phyloP scores from a whole-genome alignment of 257 asterid genomes.

The Capsicum chinense region DNA sequence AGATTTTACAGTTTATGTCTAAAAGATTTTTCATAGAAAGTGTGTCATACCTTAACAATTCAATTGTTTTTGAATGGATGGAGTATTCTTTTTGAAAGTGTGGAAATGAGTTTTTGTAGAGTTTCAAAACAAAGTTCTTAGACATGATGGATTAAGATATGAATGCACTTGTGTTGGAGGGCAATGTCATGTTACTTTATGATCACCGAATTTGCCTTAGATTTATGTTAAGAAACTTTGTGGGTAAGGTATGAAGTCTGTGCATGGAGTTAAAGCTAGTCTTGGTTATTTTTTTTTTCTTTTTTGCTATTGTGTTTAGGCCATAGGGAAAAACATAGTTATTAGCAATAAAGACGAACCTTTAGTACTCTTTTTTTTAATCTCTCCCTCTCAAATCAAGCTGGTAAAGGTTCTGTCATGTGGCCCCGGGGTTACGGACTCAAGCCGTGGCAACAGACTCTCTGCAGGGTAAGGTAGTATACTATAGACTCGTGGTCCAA shows the following conservation, averaged over 20 bases:
- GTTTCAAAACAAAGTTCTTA: too few relatives aligned
- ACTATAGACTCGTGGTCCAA: too few relatives aligned
- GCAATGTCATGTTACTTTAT: constrained; percentile 11
- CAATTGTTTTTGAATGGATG: too few relatives aligned
- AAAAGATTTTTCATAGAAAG: too few relatives aligned
- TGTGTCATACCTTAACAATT: too few relatives aligned
- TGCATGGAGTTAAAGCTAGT: constrained; percentile 21
- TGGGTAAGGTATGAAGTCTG: neutral
- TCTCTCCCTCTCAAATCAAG: neutral
- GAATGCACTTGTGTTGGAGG: neutral
- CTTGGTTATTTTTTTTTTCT: neutral
- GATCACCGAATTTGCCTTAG: neutral
- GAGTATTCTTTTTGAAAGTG: too few relatives aligned
- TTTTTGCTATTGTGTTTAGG: neutral
- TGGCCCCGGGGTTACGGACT: too few relatives aligned
- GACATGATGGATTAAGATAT: too few relatives aligned
- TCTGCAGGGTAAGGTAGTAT: too few relatives aligned
- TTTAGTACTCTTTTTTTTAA: neutral
- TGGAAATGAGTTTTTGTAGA: too few relatives aligned
- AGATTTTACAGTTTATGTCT: too few relatives aligned
- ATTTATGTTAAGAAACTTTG: neutral
- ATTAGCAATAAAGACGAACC: neutral
- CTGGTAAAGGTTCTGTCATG: neutral
- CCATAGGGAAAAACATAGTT: neutral
- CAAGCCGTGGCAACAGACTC: too few relatives aligned